phyloP scores from a whole-genome alignment of 2,329 filamentous ascomycete species.

The Tricladium varicosporioides region DNA sequence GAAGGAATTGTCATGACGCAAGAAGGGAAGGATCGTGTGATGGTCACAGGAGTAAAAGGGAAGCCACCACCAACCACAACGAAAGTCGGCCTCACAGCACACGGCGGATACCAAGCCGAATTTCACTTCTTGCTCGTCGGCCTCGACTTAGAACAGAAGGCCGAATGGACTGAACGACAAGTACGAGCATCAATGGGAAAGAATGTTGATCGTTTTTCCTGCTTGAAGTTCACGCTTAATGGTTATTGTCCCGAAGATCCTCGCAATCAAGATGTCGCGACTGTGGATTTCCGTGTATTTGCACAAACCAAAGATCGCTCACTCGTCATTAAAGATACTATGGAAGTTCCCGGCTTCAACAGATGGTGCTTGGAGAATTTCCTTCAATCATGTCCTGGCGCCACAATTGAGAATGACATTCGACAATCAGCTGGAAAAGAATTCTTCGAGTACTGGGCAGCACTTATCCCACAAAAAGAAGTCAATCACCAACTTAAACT shows the following conservation, averaged over 20 bases:
- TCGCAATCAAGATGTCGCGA: constrained; percentile 45
- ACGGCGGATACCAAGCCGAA: constrained; percentile 45
- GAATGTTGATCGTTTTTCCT: constrained; percentile 32
- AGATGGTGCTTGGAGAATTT: constrained; percentile 17
- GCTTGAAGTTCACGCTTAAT: constrained; percentile 37
- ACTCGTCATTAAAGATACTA: constrained; percentile 14
- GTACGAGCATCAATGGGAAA: constrained; percentile 38
- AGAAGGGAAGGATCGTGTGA: constrained; percentile 41
- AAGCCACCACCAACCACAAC: constrained; percentile 39
- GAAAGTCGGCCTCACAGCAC: constrained; percentile 44
- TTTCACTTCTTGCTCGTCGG: constrained; percentile 44
- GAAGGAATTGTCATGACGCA: constrained; percentile 50
- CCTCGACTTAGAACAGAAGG: constrained; percentile 43
- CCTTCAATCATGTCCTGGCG: constrained; percentile 37
- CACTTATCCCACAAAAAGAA: constrained; percentile 26
- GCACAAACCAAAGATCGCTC: constrained; percentile 42
- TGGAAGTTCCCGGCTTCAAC: constrained; percentile 24
- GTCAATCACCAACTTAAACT: constrained; percentile 23
- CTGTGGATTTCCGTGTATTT: constrained; percentile 47
- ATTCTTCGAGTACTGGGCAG: constrained; percentile 31
- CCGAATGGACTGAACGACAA: constrained; percentile 43
- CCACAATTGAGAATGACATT: constrained; percentile 39
- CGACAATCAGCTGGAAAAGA: constrained; percentile 37
- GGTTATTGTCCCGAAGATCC: constrained; percentile 40
- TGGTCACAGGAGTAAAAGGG: constrained; percentile 40